Evolutionary conservation across 2,329 filamentous ascomycete species (phyloP).

Genomic region (Colletotrichum sp.): DNA sequence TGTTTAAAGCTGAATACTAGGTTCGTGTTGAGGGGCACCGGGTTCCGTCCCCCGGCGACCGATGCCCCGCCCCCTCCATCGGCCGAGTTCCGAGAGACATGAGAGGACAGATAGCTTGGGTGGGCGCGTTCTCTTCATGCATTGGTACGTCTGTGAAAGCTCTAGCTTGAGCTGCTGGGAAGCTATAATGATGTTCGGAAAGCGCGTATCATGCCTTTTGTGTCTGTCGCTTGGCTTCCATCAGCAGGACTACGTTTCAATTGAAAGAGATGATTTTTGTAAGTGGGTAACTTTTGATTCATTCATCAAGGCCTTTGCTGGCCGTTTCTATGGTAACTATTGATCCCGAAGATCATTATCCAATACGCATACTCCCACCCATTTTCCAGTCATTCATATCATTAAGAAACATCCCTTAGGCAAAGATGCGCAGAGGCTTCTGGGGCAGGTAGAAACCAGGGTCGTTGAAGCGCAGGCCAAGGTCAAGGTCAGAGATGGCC

Average conservation of each 20-base stretch:
- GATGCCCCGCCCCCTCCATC: neutral
- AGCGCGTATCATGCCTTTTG: fast-evolving
- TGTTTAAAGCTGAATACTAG: neutral
- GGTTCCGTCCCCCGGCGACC: neutral
- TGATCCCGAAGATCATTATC: neutral
- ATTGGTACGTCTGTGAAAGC: neutral
- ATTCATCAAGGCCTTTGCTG: neutral
- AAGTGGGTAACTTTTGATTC: neutral
- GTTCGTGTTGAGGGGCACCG: neutral
- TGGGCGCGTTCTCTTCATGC: neutral
- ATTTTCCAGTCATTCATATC: neutral
- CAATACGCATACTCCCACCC: neutral
- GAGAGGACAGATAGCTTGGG: neutral
- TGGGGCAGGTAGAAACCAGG: conserved; percentile 43
- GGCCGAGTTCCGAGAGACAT: neutral
- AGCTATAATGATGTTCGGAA: neutral
- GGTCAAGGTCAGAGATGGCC: conserved; percentile 58
- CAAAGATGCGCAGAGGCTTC: conserved; percentile 59
- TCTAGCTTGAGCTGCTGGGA: neutral
- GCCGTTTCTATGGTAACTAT: neutral
- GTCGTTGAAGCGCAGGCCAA: conserved; percentile 65
- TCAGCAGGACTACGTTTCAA: too few relatives aligned
- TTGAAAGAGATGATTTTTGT: neutral
- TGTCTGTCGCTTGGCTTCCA: neutral
- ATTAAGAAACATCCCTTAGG: conserved; percentile 31